Base-by-base conservation (phyloP, 2,329 filamentous ascomycete species). In the Boeremia exigua region DNA sequence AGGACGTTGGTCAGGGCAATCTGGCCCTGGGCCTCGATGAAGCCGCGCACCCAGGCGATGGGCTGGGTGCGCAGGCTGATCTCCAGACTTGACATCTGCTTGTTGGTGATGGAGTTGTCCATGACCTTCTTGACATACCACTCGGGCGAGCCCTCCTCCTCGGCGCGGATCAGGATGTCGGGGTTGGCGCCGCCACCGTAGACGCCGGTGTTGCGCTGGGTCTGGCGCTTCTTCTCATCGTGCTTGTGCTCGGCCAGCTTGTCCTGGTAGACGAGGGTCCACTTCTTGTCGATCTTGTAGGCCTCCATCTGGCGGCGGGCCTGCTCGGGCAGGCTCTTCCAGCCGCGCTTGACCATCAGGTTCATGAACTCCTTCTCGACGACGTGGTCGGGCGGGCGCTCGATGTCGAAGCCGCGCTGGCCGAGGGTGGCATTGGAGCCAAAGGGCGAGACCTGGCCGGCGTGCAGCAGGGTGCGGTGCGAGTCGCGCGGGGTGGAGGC, bases 61-160 rank as follows among this genome's bases (percentile, higher is more conserved):
- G 96, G 95, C 75, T 99, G 95, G 34, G 95, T 98, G 70, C 95
- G 84, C 67, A 99, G 78, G 75, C 94, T 97, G 79, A 99, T 96
- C 72, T 95, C 92, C 72, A 99, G 80, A 79, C 92, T 96, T 61
- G 91, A 91, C 60, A 99, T 83, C 59, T 96, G 91, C 80, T 98
- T 97, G 62, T 89, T 85, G 49, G 93, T 92, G 63, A 98, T 91
- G 59, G 87, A 91, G 76, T 97, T 96, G 75, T 98, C 94, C 90
- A 98, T 92, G 57, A 98, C 91, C 74, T 91, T 94, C 73, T 92
- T 90, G 48, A 99, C 94, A 75, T 96, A 99, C 94, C 94, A 99
- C 78, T 98, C 94, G 3, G 95, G 95, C 45, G 91, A 96, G 39
- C 93, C 94, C 76, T 98, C 95, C 74, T 98, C 94, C 72, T 97